Evolutionary conservation across 2,329 filamentous ascomycete species (phyloP), one percentile per base, ranked within the genome.

Genomic region (Escovopsis weberi): DNA sequence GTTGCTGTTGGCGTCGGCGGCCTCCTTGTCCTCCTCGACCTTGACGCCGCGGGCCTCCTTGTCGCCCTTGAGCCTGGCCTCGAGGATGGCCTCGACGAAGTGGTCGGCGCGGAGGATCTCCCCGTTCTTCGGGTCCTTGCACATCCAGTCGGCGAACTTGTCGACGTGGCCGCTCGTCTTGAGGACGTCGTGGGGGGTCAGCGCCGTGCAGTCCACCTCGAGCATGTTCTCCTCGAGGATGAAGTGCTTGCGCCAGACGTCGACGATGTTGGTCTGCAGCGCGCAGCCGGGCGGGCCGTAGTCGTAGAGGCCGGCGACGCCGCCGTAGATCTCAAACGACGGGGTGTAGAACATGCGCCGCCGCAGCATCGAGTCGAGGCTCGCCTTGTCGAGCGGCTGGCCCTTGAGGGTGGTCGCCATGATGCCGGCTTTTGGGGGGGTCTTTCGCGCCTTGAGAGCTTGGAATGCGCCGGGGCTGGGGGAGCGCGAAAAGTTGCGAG

Each of bases 141-240:
- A 94, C 88, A 96, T 95, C 85, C 85, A 96, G 63, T 96, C 89
- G 64, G 86, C 84, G 58, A 96, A 96, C 65, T 94, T 94, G 64
- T 95, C 89, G 51, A 96, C 91, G 67, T 98, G 91, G 50, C 91
- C 91, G 61, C 79, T 85, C 42, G 89, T 94, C 74, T 96, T 94
- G 58, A 98, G 76, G 33, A 98, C 85, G 39, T 91, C 84, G 56
- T 91, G 79, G 32, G 91, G 91, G 35, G 91, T 98, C 58, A 98
- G 66, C 66, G 89, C 91, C 34, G 85, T 91, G 68, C 86, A 94
- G 67, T 94, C 88, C 50, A 94, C 79, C 68, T 94, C 86, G 51
- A 94, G 78, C 86, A 94, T 94, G 59, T 94, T 84, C 69, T 94
- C 87, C 68, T 88, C 82, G 45, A 93, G 59, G 48, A 94, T 79